Percentiles rank a stretch among this genome's conserved stretches.
Conservation (phyloP, 2,329 filamentous ascomycete species). For the Fusarium redolens region DNA sequence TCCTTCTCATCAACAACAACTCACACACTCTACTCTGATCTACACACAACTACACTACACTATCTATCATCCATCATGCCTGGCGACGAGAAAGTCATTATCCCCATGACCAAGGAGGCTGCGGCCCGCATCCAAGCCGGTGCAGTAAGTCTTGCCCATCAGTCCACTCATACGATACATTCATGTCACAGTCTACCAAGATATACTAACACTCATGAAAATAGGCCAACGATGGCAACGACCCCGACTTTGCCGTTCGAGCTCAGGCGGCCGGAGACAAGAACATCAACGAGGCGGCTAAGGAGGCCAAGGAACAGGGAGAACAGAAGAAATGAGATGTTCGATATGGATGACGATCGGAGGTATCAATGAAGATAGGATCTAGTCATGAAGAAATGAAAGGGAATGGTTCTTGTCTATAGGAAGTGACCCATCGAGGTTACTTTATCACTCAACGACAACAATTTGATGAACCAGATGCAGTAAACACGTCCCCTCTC, state of each 20-base stretch:
- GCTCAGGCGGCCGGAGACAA: slow-evolving; percentile 12
- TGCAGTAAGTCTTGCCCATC: not conserved
- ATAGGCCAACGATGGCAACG: slow-evolving; percentile 17
- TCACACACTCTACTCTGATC: not conserved
- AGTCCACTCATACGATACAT: no score
- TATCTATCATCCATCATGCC: slow-evolving; percentile 15
- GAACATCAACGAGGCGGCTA: not conserved
- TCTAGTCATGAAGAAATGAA: not conserved
- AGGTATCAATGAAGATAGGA: not conserved
- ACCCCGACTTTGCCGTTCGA: slow-evolving; percentile 1
- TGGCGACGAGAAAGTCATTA: not conserved
- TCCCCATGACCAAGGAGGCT: slow-evolving; percentile 13
- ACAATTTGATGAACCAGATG: not conserved
- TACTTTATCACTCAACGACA: not conserved
- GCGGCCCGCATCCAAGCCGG: slow-evolving; percentile 8
- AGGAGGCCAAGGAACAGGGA: not conserved
- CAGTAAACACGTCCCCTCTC: not conserved
- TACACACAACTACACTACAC: not conserved
- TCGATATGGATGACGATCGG: not conserved
- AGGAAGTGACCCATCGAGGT: not conserved
- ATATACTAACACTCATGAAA: not conserved
- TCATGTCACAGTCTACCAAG: not conserved
- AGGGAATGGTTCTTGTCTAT: not conserved
- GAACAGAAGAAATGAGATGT: slow-evolving; percentile 18
- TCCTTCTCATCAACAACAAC: not conserved